Percentiles rank a stretch among this genome's conserved stretches.
phyloP scores from a whole-genome alignment of 371 early-diverging fungal genomes.

The Mortierella sp. region DNA sequence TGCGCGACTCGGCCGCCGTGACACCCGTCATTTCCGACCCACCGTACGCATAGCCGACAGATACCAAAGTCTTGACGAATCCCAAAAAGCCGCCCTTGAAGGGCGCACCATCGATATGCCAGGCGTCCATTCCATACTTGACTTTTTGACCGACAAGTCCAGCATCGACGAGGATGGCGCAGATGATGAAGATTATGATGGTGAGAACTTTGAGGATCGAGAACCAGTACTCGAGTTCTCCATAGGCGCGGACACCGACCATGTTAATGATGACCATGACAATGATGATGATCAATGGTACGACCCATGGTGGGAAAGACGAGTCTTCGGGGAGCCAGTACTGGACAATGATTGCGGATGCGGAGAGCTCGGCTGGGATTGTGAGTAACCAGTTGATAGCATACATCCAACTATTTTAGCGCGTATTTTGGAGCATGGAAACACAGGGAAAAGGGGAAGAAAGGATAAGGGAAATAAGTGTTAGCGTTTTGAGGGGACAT shows the following conservation, averaged over 20 bases:
- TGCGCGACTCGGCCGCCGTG: constrained; percentile 73
- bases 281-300: constrained; percentile 70
- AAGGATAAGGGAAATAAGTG: no score
- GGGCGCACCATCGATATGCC: constrained; percentile 71
- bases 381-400: constrained; percentile 90
- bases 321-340: constrained; percentile 74
- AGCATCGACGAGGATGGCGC: constrained; percentile 67
- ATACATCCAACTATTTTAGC: constrained; percentile 58
- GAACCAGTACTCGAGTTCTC: constrained; percentile 81
- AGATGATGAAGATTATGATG: constrained; percentile 73
- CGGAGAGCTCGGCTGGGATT: constrained; percentile 84
- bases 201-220: constrained; percentile 73
- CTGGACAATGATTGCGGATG: constrained; percentile 80
- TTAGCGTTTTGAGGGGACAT: no score
- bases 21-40: constrained; percentile 81
- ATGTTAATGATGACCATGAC: constrained; percentile 72
- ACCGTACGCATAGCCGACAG: constrained; percentile 82
- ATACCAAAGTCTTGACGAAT: constrained; percentile 72
- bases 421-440: neutral
- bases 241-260: constrained; percentile 76
- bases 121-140: constrained; percentile 65
- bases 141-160: constrained; percentile 57
- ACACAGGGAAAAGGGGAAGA: neutral
- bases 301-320: constrained; percentile 65
- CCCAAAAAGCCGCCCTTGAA: constrained; percentile 72